These are phyloP conservation scores for Decorospora gaudefroyi DNA, from an alignment of 2,329 filamentous ascomycete genomes.

Conservation along the genomic window DNA sequence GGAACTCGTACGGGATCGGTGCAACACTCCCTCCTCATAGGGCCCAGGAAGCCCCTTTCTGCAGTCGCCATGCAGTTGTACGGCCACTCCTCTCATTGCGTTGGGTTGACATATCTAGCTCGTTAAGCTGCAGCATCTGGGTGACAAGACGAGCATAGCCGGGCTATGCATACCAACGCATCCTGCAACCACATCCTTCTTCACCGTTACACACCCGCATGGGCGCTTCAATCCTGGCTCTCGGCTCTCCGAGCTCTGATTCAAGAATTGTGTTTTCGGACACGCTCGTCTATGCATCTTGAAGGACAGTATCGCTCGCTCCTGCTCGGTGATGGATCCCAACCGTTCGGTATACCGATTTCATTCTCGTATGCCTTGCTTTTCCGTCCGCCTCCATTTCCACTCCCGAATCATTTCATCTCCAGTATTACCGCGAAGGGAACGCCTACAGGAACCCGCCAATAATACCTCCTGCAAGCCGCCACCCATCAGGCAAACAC, in stretches of 20 bases:
- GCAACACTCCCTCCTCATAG: conserved; percentile 11
- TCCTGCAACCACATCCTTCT: conserved; percentile 13
- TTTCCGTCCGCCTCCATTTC: not conserved
- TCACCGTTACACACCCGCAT: conserved; percentile 10
- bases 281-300: conserved; percentile 5
- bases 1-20: conserved; percentile 13
- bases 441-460: not conserved
- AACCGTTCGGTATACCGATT: conserved; percentile 3
- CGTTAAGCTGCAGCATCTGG: conserved; percentile 21
- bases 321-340: not conserved
- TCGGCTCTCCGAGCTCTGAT: conserved; percentile 9
- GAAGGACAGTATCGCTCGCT: not conserved
- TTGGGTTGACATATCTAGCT: conserved; percentile 10
- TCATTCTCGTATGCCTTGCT: conserved; percentile 3
- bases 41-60: conserved; percentile 4
- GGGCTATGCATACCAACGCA: conserved; percentile 1
- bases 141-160: conserved; percentile 4
- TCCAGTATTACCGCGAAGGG: conserved; percentile 2
- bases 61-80: conserved; percentile 21
- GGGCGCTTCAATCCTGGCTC: conserved; percentile 4
- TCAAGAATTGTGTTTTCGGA: conserved; percentile 3
- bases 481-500: not conserved
- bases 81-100: conserved; percentile 5
- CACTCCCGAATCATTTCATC: not conserved
- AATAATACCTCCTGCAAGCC: not conserved